Conservation (phyloP, 202 grass and related monocot genomes). For the Alloteropsis angusta region DNA sequence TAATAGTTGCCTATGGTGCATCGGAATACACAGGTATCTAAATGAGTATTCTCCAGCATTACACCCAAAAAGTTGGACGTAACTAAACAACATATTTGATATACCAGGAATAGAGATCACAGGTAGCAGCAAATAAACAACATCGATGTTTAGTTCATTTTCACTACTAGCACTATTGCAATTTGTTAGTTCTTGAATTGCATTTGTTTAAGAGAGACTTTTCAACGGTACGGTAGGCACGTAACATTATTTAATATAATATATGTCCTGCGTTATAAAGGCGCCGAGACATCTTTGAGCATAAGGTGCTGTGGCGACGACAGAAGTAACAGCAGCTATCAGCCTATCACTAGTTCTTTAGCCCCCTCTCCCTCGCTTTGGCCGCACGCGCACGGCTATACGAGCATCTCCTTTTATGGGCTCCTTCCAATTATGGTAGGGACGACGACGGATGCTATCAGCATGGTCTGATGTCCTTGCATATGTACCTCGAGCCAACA, state of each 20-base stretch:
- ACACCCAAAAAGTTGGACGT: too few species aligned
- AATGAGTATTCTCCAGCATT: too few species aligned
- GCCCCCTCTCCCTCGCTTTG: background rate
- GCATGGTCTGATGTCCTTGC: background rate
- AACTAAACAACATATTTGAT: too few species aligned
- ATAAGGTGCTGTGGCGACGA: background rate
- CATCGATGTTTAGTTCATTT: background rate
- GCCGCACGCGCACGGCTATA: too few species aligned
- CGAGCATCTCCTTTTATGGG: background rate
- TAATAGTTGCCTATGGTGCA: too few species aligned
- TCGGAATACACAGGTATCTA: too few species aligned
- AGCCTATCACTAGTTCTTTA: background rate
- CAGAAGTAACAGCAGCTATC: background rate
- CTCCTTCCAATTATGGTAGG: conserved; percentile 1
- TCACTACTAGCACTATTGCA: background rate
- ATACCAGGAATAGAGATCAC: background rate
- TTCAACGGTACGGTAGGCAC: background rate
- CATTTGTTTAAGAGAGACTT: background rate
- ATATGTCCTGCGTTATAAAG: background rate
- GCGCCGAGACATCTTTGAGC: background rate
- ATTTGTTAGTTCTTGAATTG: background rate
- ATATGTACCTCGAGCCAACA: background rate
- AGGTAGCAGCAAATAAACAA: background rate
- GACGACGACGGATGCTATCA: background rate
- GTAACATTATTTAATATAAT: background rate